Evolutionary conservation across 2,329 filamentous ascomycete genomes (phyloP).

Genomic region (Aspergillus sergii): DNA sequence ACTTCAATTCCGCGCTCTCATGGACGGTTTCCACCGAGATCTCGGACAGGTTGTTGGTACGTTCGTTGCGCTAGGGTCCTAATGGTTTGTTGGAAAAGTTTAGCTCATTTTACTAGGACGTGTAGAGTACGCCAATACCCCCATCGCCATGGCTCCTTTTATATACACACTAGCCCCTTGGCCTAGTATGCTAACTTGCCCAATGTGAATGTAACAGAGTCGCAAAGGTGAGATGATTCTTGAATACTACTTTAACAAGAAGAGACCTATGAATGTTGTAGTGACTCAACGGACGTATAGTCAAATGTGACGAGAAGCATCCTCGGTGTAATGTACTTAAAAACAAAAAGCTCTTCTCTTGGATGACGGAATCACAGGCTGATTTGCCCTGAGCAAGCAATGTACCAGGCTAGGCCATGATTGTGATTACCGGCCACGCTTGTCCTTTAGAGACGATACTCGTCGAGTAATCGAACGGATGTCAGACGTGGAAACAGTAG

Average conservation of each 20-base stretch:
- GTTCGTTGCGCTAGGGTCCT: conserved; percentile 21
- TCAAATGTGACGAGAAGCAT: conserved; percentile 60
- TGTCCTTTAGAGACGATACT: conserved; percentile 60
- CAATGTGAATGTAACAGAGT: conserved; percentile 30
- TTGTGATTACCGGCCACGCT: conserved; percentile 60
- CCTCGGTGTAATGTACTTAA: conserved; percentile 56
- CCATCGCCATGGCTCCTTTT: background rate
- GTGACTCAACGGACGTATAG: conserved; percentile 27
- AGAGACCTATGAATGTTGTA: background rate
- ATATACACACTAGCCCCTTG: background rate
- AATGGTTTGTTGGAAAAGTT: background rate
- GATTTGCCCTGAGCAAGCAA: conserved; percentile 41
- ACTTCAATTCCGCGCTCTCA: conserved; percentile 40
- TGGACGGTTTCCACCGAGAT: conserved; percentile 55
- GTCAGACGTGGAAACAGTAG: conserved; percentile 53
- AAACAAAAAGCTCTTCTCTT: background rate
- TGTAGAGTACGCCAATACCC: conserved; percentile 41
- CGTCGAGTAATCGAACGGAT: conserved; percentile 54
- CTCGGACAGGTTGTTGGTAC: conserved; percentile 57
- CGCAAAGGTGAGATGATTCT: conserved; percentile 41
- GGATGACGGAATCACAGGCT: background rate
- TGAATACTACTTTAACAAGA: background rate
- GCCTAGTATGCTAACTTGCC: conserved; percentile 15
- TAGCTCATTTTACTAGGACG: conserved; percentile 36
- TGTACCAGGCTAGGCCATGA: conserved; percentile 58